Conservation (phyloP, 441 rosid species). For the Lepidium campestre region DNA sequence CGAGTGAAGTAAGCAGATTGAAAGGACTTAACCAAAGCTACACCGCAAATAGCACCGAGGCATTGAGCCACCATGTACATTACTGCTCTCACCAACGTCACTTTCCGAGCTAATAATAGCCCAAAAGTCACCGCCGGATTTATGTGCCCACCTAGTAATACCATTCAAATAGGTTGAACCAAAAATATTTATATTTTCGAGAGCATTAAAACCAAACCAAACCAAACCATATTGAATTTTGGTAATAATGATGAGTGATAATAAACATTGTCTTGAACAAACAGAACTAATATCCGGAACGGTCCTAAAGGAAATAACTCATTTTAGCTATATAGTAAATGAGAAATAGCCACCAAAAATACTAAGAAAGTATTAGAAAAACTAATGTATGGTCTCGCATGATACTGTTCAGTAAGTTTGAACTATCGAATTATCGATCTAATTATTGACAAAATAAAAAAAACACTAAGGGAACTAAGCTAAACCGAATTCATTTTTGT, state of each 20-base stretch:
- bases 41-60: slow-evolving; percentile 78
- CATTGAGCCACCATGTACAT: no score
- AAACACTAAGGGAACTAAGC: not conserved
- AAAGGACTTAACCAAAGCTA: slow-evolving; percentile 75
- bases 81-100: no score
- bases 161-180: not conserved
- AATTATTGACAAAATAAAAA: no score
- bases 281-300: not conserved
- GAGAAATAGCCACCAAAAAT: not conserved
- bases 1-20: slow-evolving; percentile 46
- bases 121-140: no score
- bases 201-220: not conserved
- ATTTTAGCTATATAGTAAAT: not conserved
- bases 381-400: no score
- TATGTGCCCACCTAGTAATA: not conserved
- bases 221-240: not conserved
- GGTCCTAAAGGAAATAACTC: not conserved
- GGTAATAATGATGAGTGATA: not conserved
- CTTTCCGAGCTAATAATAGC: no score
- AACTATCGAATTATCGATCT: no score
- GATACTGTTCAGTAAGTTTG: no score
- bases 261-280: not conserved
- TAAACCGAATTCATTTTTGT: not conserved
- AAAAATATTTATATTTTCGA: not conserved
- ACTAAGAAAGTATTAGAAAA: no score